These are phyloP conservation scores for Pythium brassicae DNA, from an alignment of 352 stramenopile species.

Conservation along the genomic window DNA sequence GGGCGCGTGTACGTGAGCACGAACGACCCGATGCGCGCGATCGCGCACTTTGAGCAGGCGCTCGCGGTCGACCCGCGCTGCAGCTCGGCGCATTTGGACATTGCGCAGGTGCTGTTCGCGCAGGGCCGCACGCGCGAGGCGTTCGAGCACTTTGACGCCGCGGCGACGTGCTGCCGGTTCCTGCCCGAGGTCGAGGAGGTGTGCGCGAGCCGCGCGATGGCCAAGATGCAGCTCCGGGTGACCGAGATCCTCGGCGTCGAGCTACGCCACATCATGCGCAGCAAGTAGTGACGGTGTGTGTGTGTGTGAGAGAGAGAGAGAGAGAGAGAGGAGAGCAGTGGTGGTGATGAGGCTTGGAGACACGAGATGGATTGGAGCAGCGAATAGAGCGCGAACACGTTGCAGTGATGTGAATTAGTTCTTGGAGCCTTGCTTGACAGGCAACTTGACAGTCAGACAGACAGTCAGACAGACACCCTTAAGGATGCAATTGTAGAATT, in stretches of 20 bases:
- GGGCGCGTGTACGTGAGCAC: slow-evolving; percentile 79
- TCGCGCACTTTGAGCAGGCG: slow-evolving; percentile 78
- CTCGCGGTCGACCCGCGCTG: slow-evolving; percentile 72
- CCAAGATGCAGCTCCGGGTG: slow-evolving; percentile 82
- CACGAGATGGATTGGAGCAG: no score
- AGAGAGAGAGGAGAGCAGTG: background rate
- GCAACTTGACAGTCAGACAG: no score
- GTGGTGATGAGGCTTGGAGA: no score
- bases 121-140: slow-evolving; percentile 67
- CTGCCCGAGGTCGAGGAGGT: slow-evolving; percentile 81
- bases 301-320: background rate
- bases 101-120: slow-evolving; percentile 82
- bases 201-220: slow-evolving; percentile 69
- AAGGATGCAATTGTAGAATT: no score
- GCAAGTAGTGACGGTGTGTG: no score
- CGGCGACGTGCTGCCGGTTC: slow-evolving; percentile 73
- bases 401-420: no score
- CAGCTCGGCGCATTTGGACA: slow-evolving; percentile 79
- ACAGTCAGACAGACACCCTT: no score
- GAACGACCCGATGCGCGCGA: slow-evolving; percentile 76
- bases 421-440: no score
- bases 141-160: slow-evolving; percentile 70
- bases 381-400: no score
- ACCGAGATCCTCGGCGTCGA: slow-evolving; percentile 84
- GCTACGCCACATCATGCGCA: slow-evolving; percentile 81